These are phyloP conservation scores for Wickerhamomyces bovis DNA, from an alignment of 805 yeast species.

Conservation along the genomic window DNA sequence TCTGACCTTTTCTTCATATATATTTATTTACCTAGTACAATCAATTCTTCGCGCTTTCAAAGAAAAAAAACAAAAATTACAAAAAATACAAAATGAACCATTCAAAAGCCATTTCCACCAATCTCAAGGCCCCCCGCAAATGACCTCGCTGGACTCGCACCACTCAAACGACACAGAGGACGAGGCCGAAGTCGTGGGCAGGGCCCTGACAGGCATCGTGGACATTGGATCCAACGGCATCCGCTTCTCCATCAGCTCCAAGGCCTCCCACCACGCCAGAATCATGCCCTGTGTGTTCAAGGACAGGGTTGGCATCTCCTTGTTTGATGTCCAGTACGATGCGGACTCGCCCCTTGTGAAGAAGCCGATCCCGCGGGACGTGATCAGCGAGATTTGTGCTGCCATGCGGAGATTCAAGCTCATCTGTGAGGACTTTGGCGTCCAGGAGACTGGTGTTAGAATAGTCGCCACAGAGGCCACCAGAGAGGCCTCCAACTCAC, in stretches of 20 bases:
- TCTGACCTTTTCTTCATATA: no score
- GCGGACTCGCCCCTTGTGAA: constrained; percentile 30
- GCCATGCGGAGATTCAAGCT: constrained; percentile 63
- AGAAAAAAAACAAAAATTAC: not conserved
- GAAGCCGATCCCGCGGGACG: constrained; percentile 51
- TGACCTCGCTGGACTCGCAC: not conserved
- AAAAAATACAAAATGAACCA: no score
- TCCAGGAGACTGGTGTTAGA: constrained; percentile 50
- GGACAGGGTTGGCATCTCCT: constrained; percentile 63
- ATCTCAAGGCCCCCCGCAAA: no score
- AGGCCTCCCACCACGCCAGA: constrained; percentile 63
- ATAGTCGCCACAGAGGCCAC: constrained; percentile 75
- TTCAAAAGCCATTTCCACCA: not conserved
- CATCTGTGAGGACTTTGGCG: constrained; percentile 73
- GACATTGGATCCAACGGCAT: constrained; percentile 77
- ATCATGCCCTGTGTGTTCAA: constrained; percentile 75
- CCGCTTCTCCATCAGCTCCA: constrained; percentile 64
- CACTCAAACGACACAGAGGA: constrained; percentile 25
- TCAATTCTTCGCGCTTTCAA: not conserved
- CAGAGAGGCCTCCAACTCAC: constrained; percentile 59
- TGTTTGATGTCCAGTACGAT: constrained; percentile 55
- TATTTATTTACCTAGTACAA: no score
- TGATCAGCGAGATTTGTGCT: constrained; percentile 51
- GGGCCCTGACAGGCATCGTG: constrained; percentile 58
- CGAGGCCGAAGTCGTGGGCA: constrained; percentile 51